A percentile compares a stretch with the other conserved stretches of the same genome.
These are phyloP conservation scores for Phytophthora quininea DNA, from an alignment of 352 stramenopile species.

Conservation along the genomic window DNA sequence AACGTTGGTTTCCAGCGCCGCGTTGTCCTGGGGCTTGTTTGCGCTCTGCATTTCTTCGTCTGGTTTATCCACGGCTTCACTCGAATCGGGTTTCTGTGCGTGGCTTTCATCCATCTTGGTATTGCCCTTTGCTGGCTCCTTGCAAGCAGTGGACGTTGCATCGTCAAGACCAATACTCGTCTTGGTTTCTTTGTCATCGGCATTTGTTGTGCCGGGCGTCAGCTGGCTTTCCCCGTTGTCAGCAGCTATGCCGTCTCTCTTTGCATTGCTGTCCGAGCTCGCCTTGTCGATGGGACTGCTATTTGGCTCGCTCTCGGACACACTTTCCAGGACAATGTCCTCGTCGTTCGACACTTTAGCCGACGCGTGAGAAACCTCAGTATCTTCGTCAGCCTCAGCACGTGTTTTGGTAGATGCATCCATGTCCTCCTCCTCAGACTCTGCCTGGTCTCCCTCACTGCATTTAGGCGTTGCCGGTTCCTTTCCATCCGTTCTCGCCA, in stretches of 20 bases:
- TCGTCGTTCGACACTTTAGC: constrained; percentile 17
- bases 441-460: constrained; percentile 17
- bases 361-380: neutral
- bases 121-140: too few species aligned
- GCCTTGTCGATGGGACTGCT: neutral
- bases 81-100: constrained; percentile 9
- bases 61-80: constrained; percentile 10
- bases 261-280: constrained; percentile 8
- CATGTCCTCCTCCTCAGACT: constrained; percentile 3
- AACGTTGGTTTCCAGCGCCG: constrained; percentile 2
- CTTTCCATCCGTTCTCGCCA: constrained; percentile 27
- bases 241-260: constrained; percentile 1
- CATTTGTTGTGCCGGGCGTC: neutral
- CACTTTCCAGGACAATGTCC: constrained; percentile 16
- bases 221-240: constrained; percentile 6
- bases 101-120: too few species aligned
- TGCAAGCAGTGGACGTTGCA: too few species aligned
- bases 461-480: constrained; percentile 11
- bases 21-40: neutral
- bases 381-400: neutral
- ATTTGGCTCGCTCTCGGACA: constrained; percentile 13
- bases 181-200: too few species aligned
- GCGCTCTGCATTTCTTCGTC: constrained; percentile 8
- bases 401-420: constrained; percentile 2
- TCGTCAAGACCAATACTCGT: too few species aligned